phyloP scores from a whole-genome alignment of 1,139 yeast species.

The Spathaspora jeffriesii region DNA sequence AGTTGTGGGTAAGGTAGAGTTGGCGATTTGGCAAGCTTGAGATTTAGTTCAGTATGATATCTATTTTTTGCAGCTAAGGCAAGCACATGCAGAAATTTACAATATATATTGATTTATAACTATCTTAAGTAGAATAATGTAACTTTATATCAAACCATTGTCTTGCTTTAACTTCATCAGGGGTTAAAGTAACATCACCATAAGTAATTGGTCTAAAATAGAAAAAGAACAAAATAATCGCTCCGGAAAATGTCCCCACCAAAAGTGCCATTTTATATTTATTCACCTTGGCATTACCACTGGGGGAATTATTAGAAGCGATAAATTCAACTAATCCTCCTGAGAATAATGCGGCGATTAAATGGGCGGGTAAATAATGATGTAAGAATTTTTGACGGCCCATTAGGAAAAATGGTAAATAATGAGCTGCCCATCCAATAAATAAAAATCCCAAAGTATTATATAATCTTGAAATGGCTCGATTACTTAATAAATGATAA shows the following conservation, averaged over 20 bases:
- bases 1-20: too few species aligned
- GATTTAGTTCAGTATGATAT: too few species aligned
- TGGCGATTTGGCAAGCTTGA: too few species aligned
- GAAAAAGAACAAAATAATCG: slow-evolving; percentile 63
- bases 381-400: slow-evolving; percentile 97
- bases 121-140: slow-evolving; percentile 71
- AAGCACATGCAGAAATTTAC: too few species aligned
- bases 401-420: slow-evolving; percentile 88
- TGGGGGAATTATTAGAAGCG: slow-evolving; percentile 48
- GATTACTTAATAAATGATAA: slow-evolving; percentile 53
- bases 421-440: slow-evolving; percentile 95
- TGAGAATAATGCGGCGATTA: slow-evolving; percentile 80
- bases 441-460: slow-evolving; percentile 83
- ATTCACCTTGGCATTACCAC: slow-evolving; percentile 18
- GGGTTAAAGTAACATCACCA: slow-evolving; percentile 67
- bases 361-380: slow-evolving; percentile 93
- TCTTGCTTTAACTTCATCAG: slow-evolving; percentile 68
- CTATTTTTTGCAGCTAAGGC: too few species aligned
- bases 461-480: slow-evolving; percentile 74
- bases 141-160: slow-evolving; percentile 82
- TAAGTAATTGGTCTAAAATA: slow-evolving; percentile 86
- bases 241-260: slow-evolving; percentile 40
- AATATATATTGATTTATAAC: neutral
- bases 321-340: slow-evolving; percentile 84
- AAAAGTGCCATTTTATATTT: slow-evolving; percentile 31